Conservation (phyloP, 768 basidiomycete genomes). For the Chalciporus sphaerocephalus region DNA sequence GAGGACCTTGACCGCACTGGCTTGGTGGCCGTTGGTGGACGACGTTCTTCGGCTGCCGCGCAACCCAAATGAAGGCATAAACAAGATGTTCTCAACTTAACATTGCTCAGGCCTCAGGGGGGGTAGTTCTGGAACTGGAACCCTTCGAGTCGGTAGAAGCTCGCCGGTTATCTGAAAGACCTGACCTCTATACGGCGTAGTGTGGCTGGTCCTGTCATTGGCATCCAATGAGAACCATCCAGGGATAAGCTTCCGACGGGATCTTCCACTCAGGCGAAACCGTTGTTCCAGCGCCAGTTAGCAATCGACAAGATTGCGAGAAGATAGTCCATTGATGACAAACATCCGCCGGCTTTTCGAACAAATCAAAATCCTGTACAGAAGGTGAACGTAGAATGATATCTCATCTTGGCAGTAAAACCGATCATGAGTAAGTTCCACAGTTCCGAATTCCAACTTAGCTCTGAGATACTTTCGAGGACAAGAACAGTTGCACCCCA, state of each 20-base stretch:
- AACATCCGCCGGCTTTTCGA: background rate
- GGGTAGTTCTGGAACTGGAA: slow-evolving; percentile 10
- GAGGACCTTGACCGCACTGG: slow-evolving; percentile 13
- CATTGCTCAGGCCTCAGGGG: background rate
- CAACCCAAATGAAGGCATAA: slow-evolving; percentile 10
- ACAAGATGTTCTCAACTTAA: background rate
- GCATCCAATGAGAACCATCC: background rate
- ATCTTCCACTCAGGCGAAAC: background rate
- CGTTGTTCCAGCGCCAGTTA: background rate
- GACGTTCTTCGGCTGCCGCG: slow-evolving; percentile 11
- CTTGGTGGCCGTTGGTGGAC: slow-evolving; percentile 3
- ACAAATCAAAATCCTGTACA: background rate
- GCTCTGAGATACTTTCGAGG: background rate
- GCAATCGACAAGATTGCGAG: background rate
- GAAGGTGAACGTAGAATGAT: background rate
- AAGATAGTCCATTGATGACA: background rate
- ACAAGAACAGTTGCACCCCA: background rate
- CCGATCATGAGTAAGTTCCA: background rate
- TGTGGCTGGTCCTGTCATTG: background rate
- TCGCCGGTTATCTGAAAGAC: slow-evolving; percentile 3
- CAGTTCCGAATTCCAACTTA: no score
- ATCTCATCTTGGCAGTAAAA: background rate
- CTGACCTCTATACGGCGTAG: background rate
- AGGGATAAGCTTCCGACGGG: background rate
- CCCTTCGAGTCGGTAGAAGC: slow-evolving; percentile 3